These are phyloP conservation scores for Malus fusca DNA, from an alignment of 306 rosid species.

Conservation along the genomic window DNA sequence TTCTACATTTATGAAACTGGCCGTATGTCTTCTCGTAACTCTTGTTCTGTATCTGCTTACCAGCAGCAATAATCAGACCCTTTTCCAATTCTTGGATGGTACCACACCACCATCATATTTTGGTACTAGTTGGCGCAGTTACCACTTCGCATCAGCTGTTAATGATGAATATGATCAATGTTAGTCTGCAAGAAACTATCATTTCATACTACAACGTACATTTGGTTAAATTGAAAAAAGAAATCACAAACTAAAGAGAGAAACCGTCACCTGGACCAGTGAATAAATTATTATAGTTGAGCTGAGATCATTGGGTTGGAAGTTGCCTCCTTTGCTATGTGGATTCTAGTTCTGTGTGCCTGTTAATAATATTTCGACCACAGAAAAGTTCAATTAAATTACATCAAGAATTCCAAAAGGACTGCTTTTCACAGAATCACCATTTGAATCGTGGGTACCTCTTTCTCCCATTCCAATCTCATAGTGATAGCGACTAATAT, in stretches of 20 bases:
- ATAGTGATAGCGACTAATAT: slow-evolving; percentile 32
- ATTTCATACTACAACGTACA: neutral
- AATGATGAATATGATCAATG: neutral
- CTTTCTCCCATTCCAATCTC: slow-evolving; percentile 55
- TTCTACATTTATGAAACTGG: neutral
- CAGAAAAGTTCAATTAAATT: neutral
- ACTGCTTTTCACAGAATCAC: neutral
- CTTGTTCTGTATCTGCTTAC: neutral
- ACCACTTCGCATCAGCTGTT: neutral
- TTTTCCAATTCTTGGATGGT: neutral
- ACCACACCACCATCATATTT: neutral
- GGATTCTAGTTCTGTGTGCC: slow-evolving; percentile 37
- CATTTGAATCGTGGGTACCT: slow-evolving; percentile 24
- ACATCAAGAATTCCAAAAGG: neutral
- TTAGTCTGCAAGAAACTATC: neutral
- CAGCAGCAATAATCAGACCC: neutral
- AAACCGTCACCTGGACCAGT: neutral
- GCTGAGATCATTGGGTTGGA: slow-evolving; percentile 12
- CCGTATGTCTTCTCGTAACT: neutral
- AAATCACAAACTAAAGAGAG: neutral
- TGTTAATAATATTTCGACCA: slow-evolving; percentile 17
- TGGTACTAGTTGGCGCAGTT: neutral
- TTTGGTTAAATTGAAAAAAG: neutral
- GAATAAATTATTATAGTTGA: neutral
- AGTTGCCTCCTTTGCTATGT: slow-evolving; percentile 17